These are phyloP conservation scores for Pleurotus eryngii DNA, from an alignment of 768 basidiomycete genomes.

Conservation along the genomic window DNA sequence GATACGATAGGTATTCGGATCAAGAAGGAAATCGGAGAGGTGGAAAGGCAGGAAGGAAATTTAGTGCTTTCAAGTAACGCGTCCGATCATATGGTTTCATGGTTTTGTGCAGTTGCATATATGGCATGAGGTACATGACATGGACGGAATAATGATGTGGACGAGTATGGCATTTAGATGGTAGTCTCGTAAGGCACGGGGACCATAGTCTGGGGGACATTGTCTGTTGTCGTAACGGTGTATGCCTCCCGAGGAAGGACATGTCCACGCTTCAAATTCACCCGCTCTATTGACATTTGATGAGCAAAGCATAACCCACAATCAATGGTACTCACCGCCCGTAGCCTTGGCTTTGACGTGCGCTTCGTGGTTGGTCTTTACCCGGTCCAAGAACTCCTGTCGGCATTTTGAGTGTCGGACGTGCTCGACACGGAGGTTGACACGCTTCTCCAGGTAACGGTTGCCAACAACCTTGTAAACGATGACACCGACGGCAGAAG, in stretches of 20 bases:
- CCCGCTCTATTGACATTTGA: conserved; percentile 53
- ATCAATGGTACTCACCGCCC: conserved; percentile 61
- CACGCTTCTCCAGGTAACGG: conserved; percentile 98
- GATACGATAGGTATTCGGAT: too few species aligned
- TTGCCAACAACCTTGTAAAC: conserved; percentile 98
- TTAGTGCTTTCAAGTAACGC: too few species aligned
- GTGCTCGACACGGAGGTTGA: conserved; percentile 97
- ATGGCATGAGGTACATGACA: conserved; percentile 6
- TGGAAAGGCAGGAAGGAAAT: too few species aligned
- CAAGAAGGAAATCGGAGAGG: too few species aligned
- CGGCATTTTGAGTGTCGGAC: conserved; percentile 95
- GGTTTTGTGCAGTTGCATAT: conserved; percentile 5
- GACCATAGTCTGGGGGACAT: conserved; percentile 89
- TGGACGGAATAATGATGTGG: background rate
- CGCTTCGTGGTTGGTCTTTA: conserved; percentile 84
- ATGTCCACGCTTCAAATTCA: conserved; percentile 84
- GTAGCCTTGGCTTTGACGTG: conserved; percentile 86
- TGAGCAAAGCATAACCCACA: background rate
- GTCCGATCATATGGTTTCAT: background rate
- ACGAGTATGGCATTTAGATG: conserved; percentile 54
- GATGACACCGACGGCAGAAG: conserved; percentile 92
- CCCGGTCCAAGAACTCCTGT: conserved; percentile 95
- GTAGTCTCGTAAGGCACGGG: conserved; percentile 96
- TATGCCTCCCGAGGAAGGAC: conserved; percentile 76
- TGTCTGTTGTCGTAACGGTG: conserved; percentile 68